Base-by-base conservation (phyloP, 257 asterid genomes). In the Petunia secreta region DNA sequence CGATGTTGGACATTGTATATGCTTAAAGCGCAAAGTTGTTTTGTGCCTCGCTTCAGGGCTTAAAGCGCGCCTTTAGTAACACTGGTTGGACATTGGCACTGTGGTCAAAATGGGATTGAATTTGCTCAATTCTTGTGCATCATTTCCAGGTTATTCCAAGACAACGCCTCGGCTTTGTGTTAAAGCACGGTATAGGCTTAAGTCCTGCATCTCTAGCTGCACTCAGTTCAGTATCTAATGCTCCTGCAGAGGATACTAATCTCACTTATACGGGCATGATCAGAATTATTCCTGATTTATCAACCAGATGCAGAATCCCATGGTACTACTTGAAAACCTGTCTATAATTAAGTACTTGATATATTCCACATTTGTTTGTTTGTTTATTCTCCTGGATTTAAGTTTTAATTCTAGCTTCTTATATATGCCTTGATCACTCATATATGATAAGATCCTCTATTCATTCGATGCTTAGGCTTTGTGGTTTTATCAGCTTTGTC, bases 221-320 rank as follows among this genome's bases (percentile, higher is more conserved):
- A 87, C 34, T 91, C 92, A 80, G 92, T 55, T 93, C 99, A 4
- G 89, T 86, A 75, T 80, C 63, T 80, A 98, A 95, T 84, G 88
- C 86, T 79, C 93, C 95, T 16, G 95, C 99, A 73, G 97, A 85
- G 85, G 97, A 87, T 80, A 85, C 93, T 83, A 87, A 88, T 82
- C 89, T 95, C 76, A 90, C 69, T 78, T 96, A 88, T 78, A 91
- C 87, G 57, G 99, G 98, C 84, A 95, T 92, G 89, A 89, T 93
- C 81, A 92, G 95, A 83, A 90, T 95, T 79, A 85, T 92, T 77
- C 99, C 99, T 75, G 98, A 91, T 88, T 75, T 91, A 52, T 84
- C 95, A 40, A 93, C 97, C 78, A 91, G 80, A 88, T 67, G 81
- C 80, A 73, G 73, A 82, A 85, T 95, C 82, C 99, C 97, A 37